Base-by-base conservation (phyloP, 352 stramenopile genomes). In the Phytophthora pinifolia region DNA sequence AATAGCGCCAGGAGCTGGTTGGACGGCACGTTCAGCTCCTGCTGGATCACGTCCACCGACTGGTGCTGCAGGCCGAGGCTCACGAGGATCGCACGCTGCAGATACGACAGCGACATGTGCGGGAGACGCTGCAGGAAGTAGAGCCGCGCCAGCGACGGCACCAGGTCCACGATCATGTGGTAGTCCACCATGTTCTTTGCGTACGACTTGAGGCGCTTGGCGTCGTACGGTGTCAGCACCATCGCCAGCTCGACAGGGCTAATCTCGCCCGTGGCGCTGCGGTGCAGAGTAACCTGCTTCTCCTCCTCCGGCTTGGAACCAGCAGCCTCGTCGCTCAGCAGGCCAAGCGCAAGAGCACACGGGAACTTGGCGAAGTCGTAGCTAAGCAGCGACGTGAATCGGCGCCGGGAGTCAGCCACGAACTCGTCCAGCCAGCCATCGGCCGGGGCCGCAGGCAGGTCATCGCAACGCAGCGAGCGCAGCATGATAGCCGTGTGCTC, bases 121-220 rank as follows among this genome's bases (percentile, higher is more conserved):
- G 94, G 94, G 49, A 99, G 85, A 12, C 96, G 83, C 49, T 95
- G 79, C 36, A 97, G 72, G 66, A 99, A 99, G 70, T 98, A 99
- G 5, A 99, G 65, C n/a, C 90, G 78, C 32, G 93, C 83, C 14
- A 99, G 69, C 29, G 80, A 87, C 31, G 97, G 96, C 34, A 99
- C 65, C 22, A 99, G 74, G 72, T 99, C 98, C 15, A 97, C 94
- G 46, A 99, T 97, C 62, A 99, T 94, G 80, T 99, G 98, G 76
- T 99, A 98, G 76, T 99, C 98, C 52, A 98, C 98, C 46, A 99
- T 81, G 70, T 99, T 99, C 60, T 98, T 93, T 32, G 95, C 83
- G 74, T 99, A 99, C 8, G 97, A 89, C 61, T 99, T 96, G 41
- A 99, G 85, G 14, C 97, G 92, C 71, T 99, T 97, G 25, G 99